phyloP scores from a whole-genome alignment of 148 eudicot genomes.

The Cornus kousa region DNA sequence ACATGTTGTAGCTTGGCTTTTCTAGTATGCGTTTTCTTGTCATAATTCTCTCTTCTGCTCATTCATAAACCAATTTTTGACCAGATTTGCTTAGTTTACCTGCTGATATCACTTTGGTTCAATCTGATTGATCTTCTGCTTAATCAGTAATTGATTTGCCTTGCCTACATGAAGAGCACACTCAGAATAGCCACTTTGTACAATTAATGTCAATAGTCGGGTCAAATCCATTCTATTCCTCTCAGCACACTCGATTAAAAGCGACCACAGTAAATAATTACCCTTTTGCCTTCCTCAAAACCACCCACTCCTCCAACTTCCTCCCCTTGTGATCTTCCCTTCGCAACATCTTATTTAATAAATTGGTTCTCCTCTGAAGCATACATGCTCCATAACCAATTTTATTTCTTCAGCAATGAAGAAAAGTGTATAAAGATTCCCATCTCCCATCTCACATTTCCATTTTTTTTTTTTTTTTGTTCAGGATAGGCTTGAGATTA shows the following conservation, averaged over 20 bases:
- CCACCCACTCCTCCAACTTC: too few relatives aligned
- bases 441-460: neutral
- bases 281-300: too few relatives aligned
- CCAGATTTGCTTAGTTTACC: neutral
- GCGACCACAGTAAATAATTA: too few relatives aligned
- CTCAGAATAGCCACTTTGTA: too few relatives aligned
- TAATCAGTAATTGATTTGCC: neutral
- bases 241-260: too few relatives aligned
- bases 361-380: neutral
- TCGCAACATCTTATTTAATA: too few relatives aligned
- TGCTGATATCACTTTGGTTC: neutral
- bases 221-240: too few relatives aligned
- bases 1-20: neutral
- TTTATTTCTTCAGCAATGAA: neutral
- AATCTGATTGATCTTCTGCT: slow-evolving; percentile 1
- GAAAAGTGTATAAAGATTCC: neutral
- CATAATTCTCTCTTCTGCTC: neutral
- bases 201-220: too few relatives aligned
- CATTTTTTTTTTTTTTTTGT: slow-evolving; percentile 14
- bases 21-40: neutral
- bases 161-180: neutral
- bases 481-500: slow-evolving; percentile 93
- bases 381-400: neutral
- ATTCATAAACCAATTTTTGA: slow-evolving; percentile 5
- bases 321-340: too few relatives aligned